Base-by-base conservation (phyloP, 495 filamentous ascomycete genomes). In the Poronia punctata region DNA sequence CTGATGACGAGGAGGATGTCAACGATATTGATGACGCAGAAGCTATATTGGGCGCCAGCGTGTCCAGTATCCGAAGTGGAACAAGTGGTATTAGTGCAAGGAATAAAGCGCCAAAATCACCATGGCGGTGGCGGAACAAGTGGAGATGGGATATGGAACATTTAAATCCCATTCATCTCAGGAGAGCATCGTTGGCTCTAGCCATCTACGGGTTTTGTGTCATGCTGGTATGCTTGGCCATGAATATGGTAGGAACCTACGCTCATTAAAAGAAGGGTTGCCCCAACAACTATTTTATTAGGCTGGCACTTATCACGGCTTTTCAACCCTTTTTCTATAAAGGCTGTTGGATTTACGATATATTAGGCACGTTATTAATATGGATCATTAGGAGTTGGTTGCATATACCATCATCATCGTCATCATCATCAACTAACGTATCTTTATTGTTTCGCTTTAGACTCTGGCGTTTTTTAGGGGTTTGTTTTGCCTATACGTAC, bases 181-280 rank as follows among this genome's bases (percentile, higher is more conserved):
- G 92, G 39, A 80, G 73, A 52, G 60, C 86, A 38, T 80, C 87
- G 39, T 62, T 97, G 17, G 82, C 67, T 4, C 66, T 98, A 43
- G 82, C 83, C 3, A 66, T 86, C 12, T 98, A 97, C 64, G 92
- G 92, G 7, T 40, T 83, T 5, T 56, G 84, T 35, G 87, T 98
- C 25, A 98, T 98, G 92, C 64, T 85, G 7, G 78, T 88, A 28
- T 97, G 90, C 56, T 62, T 98, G 51, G 64, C 74, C 24, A 88
- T 88, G 54, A 95, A 96, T 57, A 80, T 80, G 7, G 76, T 89
- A 49, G 86, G 87, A 34, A 64, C 77, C 40, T 72, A 72, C 31
- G 70, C 71, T 15, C 67, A 74, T 60, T 79, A 50, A 45, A n/a
- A n/a, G n/a, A n/a, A n/a, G n/a, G n/a, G n/a, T n/a, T n/a, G n/a